Conservation (phyloP, 176 grass and related monocot genomes). For the Carex scoparia region DNA sequence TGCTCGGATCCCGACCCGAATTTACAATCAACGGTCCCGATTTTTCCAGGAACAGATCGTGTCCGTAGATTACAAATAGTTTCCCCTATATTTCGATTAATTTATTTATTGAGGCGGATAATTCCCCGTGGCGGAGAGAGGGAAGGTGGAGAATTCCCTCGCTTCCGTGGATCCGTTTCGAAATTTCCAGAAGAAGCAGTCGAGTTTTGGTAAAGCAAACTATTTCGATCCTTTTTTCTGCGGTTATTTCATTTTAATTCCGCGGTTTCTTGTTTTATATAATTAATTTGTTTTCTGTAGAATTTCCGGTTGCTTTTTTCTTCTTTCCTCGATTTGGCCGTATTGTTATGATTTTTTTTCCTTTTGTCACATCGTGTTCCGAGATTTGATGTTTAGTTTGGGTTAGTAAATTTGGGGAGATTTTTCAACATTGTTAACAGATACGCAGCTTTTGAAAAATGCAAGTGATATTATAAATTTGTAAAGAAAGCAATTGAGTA, state of each 20-base stretch:
- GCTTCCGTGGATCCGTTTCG: conserved; percentile 12
- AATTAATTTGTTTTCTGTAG: background rate
- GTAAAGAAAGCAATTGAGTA: background rate
- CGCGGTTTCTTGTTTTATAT: background rate
- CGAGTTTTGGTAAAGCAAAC: background rate
- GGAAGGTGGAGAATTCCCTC: background rate
- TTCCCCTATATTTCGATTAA: background rate
- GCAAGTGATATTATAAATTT: background rate
- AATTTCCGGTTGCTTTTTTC: background rate
- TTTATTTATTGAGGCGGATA: conserved; percentile 18
- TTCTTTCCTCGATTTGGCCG: background rate
- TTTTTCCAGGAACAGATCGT: background rate
- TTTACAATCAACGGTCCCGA: background rate
- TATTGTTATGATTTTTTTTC: background rate
- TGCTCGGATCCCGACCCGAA: background rate
- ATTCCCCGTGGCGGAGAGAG: background rate
- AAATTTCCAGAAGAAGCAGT: background rate
- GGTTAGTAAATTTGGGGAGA: background rate
- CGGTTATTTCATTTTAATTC: background rate
- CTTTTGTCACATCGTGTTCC: background rate
- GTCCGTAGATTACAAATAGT: background rate
- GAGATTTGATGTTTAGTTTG: background rate
- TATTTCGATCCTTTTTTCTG: background rate
- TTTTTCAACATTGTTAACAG: background rate
- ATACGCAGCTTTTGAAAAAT: background rate